Base-by-base conservation (phyloP, 2,329 filamentous ascomycete genomes). In the Phyllosticta paracitricarpa region DNA sequence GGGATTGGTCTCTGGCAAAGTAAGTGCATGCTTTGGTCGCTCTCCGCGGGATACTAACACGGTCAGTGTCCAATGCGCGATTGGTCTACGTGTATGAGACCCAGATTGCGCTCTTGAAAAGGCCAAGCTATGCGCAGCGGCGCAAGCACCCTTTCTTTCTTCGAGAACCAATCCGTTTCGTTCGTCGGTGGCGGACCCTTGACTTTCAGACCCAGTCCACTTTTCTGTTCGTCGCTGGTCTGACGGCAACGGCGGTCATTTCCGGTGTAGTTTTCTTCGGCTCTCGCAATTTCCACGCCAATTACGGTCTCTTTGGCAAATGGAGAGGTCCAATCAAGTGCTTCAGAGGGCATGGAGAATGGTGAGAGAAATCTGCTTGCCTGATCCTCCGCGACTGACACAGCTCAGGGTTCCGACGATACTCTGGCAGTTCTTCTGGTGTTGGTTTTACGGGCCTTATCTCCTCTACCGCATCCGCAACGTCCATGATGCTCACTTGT, bases 401-500 rank as follows among this genome's bases (percentile, higher is more conserved):
- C 12, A 4, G 24, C 3, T 17, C 59, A 81, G 81, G 82, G 82
- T 84, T 75, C 83, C 84, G 0, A 85, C 83, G 0, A 79, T 85
- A 54, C 76, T 85, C 58, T 87, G 84, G 84, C 84, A 87, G 65
- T 77, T 85, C 58, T 73, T 84, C 61, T 87, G 84, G 84, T 79
- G 83, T 14, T 86, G 82, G 79, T 69, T 84, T 54, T 79, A 84
- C 62, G 84, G 84, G 2, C 84, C 85, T 22, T 76, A 81, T 66
- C 77, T 87, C 64, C 78, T 88, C 3, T 87, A 81, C 79, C 79
- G 81, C 65, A 81, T 85, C 48, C 79, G 84, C 7, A 74, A 78
- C 24, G 83, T 89, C 65, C 78, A 78, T 30, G 86, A 89, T 67
- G 85, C 84, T 6, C 83, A 87, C 66, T 82, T 84, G 61, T 89